phyloP scores from a whole-genome alignment of 495 filamentous ascomycete species.

The Elaphomyces granulatus region DNA sequence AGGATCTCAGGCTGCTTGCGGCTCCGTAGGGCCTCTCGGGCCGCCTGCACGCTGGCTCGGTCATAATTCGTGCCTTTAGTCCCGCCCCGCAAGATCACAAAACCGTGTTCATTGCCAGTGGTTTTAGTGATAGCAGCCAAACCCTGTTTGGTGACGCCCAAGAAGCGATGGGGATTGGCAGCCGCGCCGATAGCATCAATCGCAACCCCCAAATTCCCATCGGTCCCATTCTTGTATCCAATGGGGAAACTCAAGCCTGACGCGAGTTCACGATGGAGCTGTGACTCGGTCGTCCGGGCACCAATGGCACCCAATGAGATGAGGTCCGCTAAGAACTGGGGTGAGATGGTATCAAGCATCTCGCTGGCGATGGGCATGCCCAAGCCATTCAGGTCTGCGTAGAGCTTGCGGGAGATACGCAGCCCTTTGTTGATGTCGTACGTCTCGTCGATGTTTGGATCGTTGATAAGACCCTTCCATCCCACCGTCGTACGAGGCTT shows the following conservation, averaged over 20 bases:
- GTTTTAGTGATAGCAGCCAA: constrained; percentile 91
- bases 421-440: constrained; percentile 99
- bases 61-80: constrained; percentile 92
- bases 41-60: constrained; percentile 59
- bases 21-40: constrained; percentile 65
- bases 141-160: constrained; percentile 98
- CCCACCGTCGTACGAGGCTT: constrained; percentile 98
- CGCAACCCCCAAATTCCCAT: constrained; percentile 85
- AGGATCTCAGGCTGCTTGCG: constrained; percentile 80
- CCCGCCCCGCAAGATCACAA: constrained; percentile 87
- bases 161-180: constrained; percentile 86
- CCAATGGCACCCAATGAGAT: constrained; percentile 94
- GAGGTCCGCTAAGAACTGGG: constrained; percentile 85
- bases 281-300: constrained; percentile 91
- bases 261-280: constrained; percentile 88
- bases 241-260: constrained; percentile 97
- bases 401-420: constrained; percentile 73
- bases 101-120: constrained; percentile 86
- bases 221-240: constrained; percentile 98
- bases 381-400: constrained; percentile 68
- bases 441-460: constrained; percentile 92
- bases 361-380: constrained; percentile 92
- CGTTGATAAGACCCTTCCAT: constrained; percentile 99
- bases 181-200: constrained; percentile 94
- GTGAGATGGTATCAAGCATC: constrained; percentile 98